Percentiles rank a stretch among this genome's conserved stretches.
Evolutionary conservation across 345 rosid species (phyloP).

Genomic region (Crucihimalaya himalaica): DNA sequence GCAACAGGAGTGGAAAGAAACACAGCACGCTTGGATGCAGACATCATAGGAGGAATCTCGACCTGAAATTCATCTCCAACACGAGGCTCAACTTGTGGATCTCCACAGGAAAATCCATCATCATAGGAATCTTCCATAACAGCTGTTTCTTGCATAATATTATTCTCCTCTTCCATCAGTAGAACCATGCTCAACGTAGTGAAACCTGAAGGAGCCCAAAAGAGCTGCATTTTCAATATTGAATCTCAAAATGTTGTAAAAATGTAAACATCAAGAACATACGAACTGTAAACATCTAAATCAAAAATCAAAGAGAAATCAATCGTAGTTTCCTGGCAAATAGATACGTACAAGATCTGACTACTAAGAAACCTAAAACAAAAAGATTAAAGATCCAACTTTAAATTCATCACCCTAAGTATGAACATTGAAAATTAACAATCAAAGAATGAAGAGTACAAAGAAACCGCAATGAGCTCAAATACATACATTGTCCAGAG

Average conservation of each 20-base stretch:
- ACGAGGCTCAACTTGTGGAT: conserved; percentile 55
- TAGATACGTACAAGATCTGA: conserved; percentile 27
- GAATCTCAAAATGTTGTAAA: background rate
- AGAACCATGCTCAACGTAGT: conserved; percentile 47
- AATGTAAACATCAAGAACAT: conserved; percentile 6
- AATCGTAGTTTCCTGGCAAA: conserved; percentile 4
- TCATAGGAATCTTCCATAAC: conserved; percentile 44
- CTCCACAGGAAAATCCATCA: conserved; percentile 51
- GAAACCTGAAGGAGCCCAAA: background rate
- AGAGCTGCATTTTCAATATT: conserved; percentile 10
- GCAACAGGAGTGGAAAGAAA: conserved; percentile 48
- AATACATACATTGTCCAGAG: conserved; percentile 32
- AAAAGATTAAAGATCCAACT: conserved; percentile 1
- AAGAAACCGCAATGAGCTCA: conserved; percentile 20
- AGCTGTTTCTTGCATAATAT: conserved; percentile 41
- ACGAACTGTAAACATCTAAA: conserved; percentile 17
- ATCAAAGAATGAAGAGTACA: background rate
- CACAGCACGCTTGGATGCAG: conserved; percentile 43
- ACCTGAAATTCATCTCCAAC: conserved; percentile 68
- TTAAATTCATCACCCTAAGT: background rate
- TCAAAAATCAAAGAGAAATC: conserved; percentile 11
- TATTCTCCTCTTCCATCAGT: conserved; percentile 37
- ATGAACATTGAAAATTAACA: conserved; percentile 14
- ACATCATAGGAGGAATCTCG: conserved; percentile 61
- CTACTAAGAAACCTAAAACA: conserved; percentile 10